Evolutionary conservation across 257 asterid species (phyloP).

Genomic region (Knoxia roxburghii): DNA sequence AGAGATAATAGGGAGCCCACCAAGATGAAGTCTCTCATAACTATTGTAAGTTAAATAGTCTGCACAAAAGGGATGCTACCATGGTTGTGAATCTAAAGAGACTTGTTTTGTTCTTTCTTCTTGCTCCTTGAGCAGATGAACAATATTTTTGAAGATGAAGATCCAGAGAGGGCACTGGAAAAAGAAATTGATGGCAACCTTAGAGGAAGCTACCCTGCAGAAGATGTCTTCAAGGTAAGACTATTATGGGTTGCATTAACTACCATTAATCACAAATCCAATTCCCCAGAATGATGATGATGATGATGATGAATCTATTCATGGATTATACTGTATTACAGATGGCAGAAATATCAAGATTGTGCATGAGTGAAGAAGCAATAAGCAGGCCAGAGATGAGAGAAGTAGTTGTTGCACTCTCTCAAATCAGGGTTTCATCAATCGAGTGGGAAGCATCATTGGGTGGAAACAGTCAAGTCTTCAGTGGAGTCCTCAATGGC

Average conservation of each 20-base stretch:
- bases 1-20: conserved; percentile 53
- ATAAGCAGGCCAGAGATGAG: conserved; percentile 72
- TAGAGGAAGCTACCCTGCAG: conserved; percentile 59
- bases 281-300: too few species aligned
- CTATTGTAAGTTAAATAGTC: conserved; percentile 48
- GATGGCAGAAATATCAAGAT: conserved; percentile 71
- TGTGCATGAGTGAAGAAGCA: conserved; percentile 80
- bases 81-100: background rate
- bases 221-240: conserved; percentile 57
- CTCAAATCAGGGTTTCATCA: conserved; percentile 56
- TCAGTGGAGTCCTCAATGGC: conserved; percentile 66
- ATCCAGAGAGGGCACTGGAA: conserved; percentile 51
- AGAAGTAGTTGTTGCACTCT: conserved; percentile 58
- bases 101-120: background rate
- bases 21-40: conserved; percentile 73
- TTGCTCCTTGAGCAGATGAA: conserved; percentile 46
- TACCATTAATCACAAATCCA: background rate
- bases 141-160: conserved; percentile 41
- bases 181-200: conserved; percentile 46
- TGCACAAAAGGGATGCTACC: background rate
- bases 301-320: too few species aligned
- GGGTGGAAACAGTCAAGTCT: conserved; percentile 71
- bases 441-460: conserved; percentile 88
- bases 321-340: conserved; percentile 16
- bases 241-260: background rate